phyloP scores from a whole-genome alignment of 2,329 filamentous ascomycete species.

The Colletotrichum karsti region DNA sequence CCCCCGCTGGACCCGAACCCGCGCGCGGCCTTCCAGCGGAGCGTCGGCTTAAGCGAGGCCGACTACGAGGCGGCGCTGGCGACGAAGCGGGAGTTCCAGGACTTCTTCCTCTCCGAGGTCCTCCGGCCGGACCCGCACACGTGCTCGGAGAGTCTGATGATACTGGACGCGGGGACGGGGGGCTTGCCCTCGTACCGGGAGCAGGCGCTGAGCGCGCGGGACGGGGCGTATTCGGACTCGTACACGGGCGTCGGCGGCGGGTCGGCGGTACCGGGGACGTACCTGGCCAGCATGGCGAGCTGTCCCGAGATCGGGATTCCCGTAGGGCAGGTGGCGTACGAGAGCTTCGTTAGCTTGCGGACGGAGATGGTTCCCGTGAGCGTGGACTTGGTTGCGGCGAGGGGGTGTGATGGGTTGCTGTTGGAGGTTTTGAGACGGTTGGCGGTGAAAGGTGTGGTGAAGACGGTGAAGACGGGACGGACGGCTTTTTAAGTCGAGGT shows the following conservation, averaged over 20 bases:
- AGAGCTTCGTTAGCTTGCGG: constrained; percentile 46
- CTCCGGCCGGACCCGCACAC: constrained; percentile 12
- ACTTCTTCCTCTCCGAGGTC: background rate
- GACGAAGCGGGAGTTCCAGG: background rate
- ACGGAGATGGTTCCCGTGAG: constrained; percentile 51
- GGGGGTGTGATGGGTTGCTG: constrained; percentile 52
- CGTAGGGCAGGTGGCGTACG: constrained; percentile 50
- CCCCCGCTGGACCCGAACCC: constrained; percentile 17
- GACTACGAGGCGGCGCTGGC: constrained; percentile 9
- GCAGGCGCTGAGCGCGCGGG: constrained; percentile 37
- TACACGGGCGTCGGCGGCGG: constrained; percentile 37
- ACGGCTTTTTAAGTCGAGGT: background rate
- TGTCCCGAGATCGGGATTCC: constrained; percentile 50
- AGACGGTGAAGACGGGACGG: constrained; percentile 44
- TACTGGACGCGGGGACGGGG: constrained; percentile 52
- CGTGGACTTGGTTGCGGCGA: constrained; percentile 48
- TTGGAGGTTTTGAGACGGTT: constrained; percentile 49
- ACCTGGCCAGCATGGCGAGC: constrained; percentile 34
- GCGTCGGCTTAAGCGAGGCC: background rate
- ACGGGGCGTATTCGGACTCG: constrained; percentile 32
- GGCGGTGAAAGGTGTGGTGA: constrained; percentile 46
- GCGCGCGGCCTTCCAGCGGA: constrained; percentile 3
- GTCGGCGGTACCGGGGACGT: constrained; percentile 31
- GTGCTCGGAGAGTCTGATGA: constrained; percentile 49
- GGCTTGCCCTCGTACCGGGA: constrained; percentile 49